A percentile compares a stretch with the other conserved stretches of the same genome.
phyloP scores from a whole-genome alignment of 257 asterid species.

The Rauvolfia tetraphylla region DNA sequence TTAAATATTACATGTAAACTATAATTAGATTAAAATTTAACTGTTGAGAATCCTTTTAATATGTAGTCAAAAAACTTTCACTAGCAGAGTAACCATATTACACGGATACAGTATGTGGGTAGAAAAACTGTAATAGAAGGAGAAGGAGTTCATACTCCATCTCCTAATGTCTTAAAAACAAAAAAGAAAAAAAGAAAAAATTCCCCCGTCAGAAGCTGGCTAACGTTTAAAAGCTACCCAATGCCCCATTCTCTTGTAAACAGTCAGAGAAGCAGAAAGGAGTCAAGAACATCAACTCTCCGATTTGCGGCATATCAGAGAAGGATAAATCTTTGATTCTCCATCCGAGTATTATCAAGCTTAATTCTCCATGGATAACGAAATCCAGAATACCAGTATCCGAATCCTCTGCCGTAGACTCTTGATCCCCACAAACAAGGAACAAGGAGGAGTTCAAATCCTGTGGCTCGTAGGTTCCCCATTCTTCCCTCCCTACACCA shows the following conservation, averaged over 20 bases:
- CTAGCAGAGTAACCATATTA: no score
- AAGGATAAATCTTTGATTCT: not conserved
- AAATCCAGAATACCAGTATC: not conserved
- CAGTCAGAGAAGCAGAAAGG: not conserved
- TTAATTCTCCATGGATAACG: not conserved
- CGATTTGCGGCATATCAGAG: not conserved
- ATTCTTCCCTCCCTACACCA: slow-evolving; percentile 44
- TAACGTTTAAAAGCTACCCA: not conserved
- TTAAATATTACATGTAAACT: no score
- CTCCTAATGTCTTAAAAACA: no score
- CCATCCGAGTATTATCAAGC: not conserved
- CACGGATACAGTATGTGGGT: no score
- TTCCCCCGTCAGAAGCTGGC: no score
- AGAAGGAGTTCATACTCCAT: no score
- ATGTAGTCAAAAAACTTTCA: no score
- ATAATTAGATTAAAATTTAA: no score
- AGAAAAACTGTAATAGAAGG: no score
- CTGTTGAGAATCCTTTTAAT: no score
- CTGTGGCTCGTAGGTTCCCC: slow-evolving; percentile 84
- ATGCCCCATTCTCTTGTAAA: not conserved
- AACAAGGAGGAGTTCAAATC: slow-evolving; percentile 17
- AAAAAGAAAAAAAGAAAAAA: no score
- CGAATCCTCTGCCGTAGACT: slow-evolving; percentile 24
- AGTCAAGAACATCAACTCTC: not conserved
- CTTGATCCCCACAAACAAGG: slow-evolving; percentile 9